Conservation (phyloP, 2,329 filamentous ascomycete genomes). For the Botrytis tulipae region DNA sequence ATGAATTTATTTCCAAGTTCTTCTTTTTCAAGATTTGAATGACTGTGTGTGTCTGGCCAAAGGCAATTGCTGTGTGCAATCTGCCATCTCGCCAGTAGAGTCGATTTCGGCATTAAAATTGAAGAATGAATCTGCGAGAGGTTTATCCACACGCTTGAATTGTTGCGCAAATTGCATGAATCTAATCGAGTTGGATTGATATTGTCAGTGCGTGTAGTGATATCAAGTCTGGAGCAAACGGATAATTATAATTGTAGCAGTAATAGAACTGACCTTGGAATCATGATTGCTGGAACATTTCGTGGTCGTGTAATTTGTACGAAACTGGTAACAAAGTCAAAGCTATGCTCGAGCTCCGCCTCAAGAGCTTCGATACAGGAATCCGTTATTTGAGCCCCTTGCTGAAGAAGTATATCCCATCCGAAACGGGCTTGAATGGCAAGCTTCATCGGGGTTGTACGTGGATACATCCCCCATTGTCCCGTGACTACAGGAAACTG, state of each 20-base stretch:
- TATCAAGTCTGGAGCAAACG: not conserved
- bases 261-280: not conserved
- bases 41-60: not conserved
- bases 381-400: not conserved
- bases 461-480: not conserved
- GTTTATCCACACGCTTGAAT: not conserved
- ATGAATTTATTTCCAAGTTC: not conserved
- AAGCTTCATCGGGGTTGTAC: not conserved
- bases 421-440: not conserved
- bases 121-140: not conserved
- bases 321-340: not conserved
- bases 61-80: not conserved
- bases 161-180: not conserved
- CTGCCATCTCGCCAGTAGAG: not conserved
- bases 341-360: rapidly evolving
- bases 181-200: not conserved
- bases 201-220: not conserved
- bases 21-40: not conserved
- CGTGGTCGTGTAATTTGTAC: not conserved
- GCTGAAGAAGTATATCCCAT: not conserved
- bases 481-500: rapidly evolving
- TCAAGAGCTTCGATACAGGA: not conserved
- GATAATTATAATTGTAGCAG: rapidly evolving
- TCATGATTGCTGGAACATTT: not conserved
- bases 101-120: not conserved